Evolutionary conservation across 2,329 filamentous ascomycete genomes (phyloP), one percentile per base, ranked within the genome.

Genomic region (Tolypocladium paradoxum): DNA sequence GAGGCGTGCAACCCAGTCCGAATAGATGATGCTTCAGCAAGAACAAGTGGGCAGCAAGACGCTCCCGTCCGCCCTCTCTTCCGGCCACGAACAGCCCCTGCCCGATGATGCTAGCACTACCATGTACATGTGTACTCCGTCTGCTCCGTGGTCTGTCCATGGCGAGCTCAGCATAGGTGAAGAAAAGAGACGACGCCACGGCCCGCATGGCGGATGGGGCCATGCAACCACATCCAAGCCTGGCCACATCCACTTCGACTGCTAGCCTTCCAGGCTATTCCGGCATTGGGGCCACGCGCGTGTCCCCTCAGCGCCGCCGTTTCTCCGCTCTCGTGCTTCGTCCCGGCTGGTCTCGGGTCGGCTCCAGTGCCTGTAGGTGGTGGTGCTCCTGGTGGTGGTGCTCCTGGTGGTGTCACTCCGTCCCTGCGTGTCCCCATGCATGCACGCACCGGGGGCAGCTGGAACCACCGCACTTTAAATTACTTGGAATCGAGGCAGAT

Each of bases 401-500:
- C 38, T 43, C 20, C n/a, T n/a, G 38, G 38, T 24, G 38, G 38
- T 24, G 38, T 43, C 24, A 29, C 24, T n/a, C 24, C 14, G 24
- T 29, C 43, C 27, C 27, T 46, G 18, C 27, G 16, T 49, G 49
- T 8, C 35, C 36, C 51, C 52, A 47, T 46, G 47, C 49, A 38
- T 33, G n/a, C 22, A 43, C 16, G 34, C 34, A 49, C 20, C 31
- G 3, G 12, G 48, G 29, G 35, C 34, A 38, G 48, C 48, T n/a
- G 48, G 48, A 47, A 37, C 33, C 29, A 47, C 34, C 36, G 27
- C 37, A n/a, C 22, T 36, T 47, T 50, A 27, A 46, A 47, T 46
- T 45, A 46, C 37, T 52, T 40, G 49, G 37, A 33, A 45, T 43
- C 49, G 29, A 51, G 49, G 31, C 49, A 43, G 37, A 33, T 51